Evolutionary conservation across 176 grass and related monocot species (phyloP).

Genomic region (Eragrostis curvula): DNA sequence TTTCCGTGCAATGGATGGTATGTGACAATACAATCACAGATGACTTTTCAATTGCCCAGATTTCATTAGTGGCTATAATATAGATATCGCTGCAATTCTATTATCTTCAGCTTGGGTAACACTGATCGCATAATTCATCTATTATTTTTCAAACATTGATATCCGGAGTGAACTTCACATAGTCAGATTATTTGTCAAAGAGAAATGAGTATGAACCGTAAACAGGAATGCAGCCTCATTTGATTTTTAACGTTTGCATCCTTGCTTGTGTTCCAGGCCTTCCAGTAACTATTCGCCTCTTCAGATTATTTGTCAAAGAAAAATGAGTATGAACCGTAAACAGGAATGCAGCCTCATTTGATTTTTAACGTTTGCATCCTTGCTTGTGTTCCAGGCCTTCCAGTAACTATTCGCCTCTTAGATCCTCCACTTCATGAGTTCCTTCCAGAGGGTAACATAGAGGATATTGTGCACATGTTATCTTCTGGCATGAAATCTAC

Average conservation of each 20-base stretch:
- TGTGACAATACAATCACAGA: not conserved
- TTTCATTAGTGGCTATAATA: not conserved
- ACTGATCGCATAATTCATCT: not conserved
- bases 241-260: not conserved
- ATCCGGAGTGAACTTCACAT: not conserved
- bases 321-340: not conserved
- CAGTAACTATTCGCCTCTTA: conserved; percentile 83
- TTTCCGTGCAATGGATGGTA: conserved; percentile 94
- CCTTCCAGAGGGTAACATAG: conserved; percentile 77
- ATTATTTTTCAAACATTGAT: not conserved
- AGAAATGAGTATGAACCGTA: not conserved
- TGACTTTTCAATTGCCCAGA: not conserved
- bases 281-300: conserved; percentile 83
- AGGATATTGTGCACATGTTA: conserved; percentile 77
- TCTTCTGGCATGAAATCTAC: conserved; percentile 60
- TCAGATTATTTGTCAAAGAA: conserved; percentile 18
- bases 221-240: not conserved
- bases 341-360: not conserved
- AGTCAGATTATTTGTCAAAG: not conserved
- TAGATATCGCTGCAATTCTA: not conserved
- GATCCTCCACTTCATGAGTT: conserved; percentile 97
- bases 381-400: conserved; percentile 66
- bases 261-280: conserved; percentile 58
- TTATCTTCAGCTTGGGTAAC: conserved; percentile 4
- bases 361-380: not conserved